phyloP scores from a whole-genome alignment of 805 yeast species.

The Myxozyma mucilagina region DNA sequence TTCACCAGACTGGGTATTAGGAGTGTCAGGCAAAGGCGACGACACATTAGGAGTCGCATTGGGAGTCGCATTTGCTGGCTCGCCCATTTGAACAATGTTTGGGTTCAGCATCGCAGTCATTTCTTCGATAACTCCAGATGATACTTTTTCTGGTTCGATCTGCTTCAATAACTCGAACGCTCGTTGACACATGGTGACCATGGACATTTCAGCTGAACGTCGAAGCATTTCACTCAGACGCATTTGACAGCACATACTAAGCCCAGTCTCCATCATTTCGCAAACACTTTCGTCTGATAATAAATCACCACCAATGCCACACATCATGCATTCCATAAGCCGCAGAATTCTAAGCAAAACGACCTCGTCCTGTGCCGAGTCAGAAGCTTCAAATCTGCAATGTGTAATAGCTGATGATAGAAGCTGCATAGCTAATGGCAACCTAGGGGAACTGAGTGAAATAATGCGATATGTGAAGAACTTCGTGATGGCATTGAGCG shows the following conservation, averaged over 20 bases:
- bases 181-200: slow-evolving; percentile 65
- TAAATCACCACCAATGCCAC: slow-evolving; percentile 62
- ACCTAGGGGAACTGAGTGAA: slow-evolving; percentile 53
- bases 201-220: slow-evolving; percentile 82
- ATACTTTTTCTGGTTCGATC: slow-evolving; percentile 50
- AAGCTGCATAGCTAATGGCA: slow-evolving; percentile 61
- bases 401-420: slow-evolving; percentile 78
- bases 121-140: slow-evolving; percentile 38
- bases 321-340: slow-evolving; percentile 65
- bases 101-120: slow-evolving; percentile 43
- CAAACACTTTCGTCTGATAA: slow-evolving; percentile 79
- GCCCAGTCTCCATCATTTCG: slow-evolving; percentile 87
- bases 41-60: slow-evolving; percentile 12
- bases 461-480: slow-evolving; percentile 71
- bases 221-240: slow-evolving; percentile 86
- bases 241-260: slow-evolving; percentile 89
- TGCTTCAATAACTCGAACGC: slow-evolving; percentile 62
- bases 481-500: slow-evolving; percentile 72
- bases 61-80: slow-evolving; percentile 42
- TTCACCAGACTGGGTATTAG: slow-evolving; percentile 20
- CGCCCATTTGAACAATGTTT: slow-evolving; percentile 54
- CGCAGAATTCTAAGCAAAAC: slow-evolving; percentile 80
- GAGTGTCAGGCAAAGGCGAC: slow-evolving; percentile 16
- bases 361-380: slow-evolving; percentile 88
- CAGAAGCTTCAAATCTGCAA: slow-evolving; percentile 94